Evolutionary conservation across 2,329 filamentous ascomycete genomes (phyloP), one percentile per base, ranked within the genome.

Genomic region (Nemania sp.): DNA sequence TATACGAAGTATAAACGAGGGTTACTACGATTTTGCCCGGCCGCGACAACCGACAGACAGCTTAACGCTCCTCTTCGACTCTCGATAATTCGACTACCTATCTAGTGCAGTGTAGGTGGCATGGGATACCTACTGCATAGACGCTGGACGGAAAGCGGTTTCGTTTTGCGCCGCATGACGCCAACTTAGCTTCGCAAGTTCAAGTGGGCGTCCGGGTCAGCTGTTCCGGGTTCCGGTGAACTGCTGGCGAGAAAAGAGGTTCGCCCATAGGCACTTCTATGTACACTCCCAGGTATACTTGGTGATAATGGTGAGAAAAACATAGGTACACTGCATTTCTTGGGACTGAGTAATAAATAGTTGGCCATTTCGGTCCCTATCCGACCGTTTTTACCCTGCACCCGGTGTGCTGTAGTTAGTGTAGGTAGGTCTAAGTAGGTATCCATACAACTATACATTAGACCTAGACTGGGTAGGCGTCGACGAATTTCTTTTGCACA

Each of bases 141-240:
- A 54, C 54, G 55, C 59, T 62, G 46, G 51, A 48, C 50, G 50
- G 50, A 49, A 58, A 51, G 50, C 45, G 47, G 51, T 55, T 55
- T 59, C 34, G 47, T 59, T 25, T 20, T 52, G 54, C 43, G 50
- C 45, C 43, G 56, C 55, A 46, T 45, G 43, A 34, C 59, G 59
- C 54, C 59, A 49, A 54, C 21, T 47, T 43, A 59, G 52, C 56
- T 55, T 59, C 48, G 34, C 34, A 40, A 54, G 50, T 32, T 51
- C 45, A 40, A 45, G 54, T 58, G 50, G 46, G 25, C 7, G 25
- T 32, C 53, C 60, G 56, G 60, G 51, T 59, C 56, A 59, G 56
- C 51, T 42, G 59, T 59, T 59, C 60, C 60, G 60, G 48, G 37
- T 59, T 62, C 60, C 60, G 60, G 59, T 54, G 32, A 37, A 51